Percentiles rank a stretch among this genome's conserved stretches.
Evolutionary conservation across 768 basidiomycete species (phyloP).

Genomic region (Tricholoma saponaceum): DNA sequence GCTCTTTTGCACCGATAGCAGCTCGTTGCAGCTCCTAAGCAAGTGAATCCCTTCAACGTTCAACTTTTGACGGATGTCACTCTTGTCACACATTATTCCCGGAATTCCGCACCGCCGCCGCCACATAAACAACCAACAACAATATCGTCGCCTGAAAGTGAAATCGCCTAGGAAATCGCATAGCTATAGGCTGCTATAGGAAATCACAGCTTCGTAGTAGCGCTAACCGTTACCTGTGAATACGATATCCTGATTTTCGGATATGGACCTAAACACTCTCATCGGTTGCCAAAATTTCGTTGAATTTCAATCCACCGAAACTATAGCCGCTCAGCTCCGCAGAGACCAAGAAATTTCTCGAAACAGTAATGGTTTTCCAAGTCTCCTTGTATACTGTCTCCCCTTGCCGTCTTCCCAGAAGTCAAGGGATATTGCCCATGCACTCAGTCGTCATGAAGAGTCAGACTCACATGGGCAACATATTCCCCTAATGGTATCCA

Average conservation of each 20-base stretch:
- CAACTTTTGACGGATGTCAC: background rate
- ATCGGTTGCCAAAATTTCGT: constrained; percentile 17
- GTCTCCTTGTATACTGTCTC: constrained; percentile 18
- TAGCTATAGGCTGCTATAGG: no score
- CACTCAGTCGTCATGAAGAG: constrained; percentile 3
- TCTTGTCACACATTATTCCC: background rate
- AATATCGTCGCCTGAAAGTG: no score
- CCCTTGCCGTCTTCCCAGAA: constrained; percentile 11
- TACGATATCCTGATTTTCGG: no score
- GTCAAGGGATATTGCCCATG: constrained; percentile 14
- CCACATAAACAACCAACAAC: no score
- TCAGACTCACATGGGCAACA: constrained; percentile 4
- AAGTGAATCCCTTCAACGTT: background rate
- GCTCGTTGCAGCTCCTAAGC: background rate
- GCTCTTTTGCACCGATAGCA: background rate
- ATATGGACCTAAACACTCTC: constrained; percentile 13
- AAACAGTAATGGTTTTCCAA: constrained; percentile 14
- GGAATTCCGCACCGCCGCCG: background rate
- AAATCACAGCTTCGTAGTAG: no score
- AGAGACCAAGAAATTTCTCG: constrained; percentile 18
- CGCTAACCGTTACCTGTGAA: no score
- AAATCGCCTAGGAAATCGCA: no score
- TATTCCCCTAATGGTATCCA: constrained; percentile 18
- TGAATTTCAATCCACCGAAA: constrained; percentile 11
- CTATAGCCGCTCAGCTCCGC: constrained; percentile 17